Percentiles rank a stretch among this genome's conserved stretches.
Evolutionary conservation across 306 rosid species (phyloP).

Genomic region (Rosa rugosa): DNA sequence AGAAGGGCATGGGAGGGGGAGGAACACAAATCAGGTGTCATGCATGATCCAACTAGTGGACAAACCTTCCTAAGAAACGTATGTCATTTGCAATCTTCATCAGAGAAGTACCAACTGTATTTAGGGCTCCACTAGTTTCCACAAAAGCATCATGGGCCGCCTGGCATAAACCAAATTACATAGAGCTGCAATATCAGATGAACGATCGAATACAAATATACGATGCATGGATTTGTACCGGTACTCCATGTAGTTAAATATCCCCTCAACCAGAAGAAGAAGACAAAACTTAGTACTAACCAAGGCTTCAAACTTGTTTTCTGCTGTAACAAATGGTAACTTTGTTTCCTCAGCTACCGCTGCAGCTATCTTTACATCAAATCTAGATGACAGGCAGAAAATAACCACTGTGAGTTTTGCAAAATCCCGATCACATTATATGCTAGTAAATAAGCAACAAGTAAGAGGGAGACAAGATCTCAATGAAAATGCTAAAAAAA

Average conservation of each 20-base stretch:
- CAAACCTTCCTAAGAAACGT: slow-evolving; percentile 90
- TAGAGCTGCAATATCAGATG: slow-evolving; percentile 9
- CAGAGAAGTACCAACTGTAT: slow-evolving; percentile 80
- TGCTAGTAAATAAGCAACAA: neutral
- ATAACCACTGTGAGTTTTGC: slow-evolving; percentile 4
- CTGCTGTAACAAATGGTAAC: slow-evolving; percentile 91
- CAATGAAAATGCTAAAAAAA: neutral
- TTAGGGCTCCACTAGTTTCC: slow-evolving; percentile 86
- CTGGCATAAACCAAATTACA: slow-evolving; percentile 39
- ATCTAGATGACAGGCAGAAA: slow-evolving; percentile 50
- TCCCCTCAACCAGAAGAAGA: neutral
- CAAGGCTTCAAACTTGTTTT: slow-evolving; percentile 98
- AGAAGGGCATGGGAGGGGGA: neutral
- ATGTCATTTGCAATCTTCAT: slow-evolving; percentile 97
- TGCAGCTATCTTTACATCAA: slow-evolving; percentile 85
- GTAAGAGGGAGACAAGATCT: neutral
- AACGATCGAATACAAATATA: slow-evolving; percentile 3
- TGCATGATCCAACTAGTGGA: slow-evolving; percentile 13
- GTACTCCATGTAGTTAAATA: slow-evolving; percentile 20
- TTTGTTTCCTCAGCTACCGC: slow-evolving; percentile 93
- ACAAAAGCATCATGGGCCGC: slow-evolving; percentile 99
- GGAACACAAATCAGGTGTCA: neutral
- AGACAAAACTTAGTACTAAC: slow-evolving; percentile 42
- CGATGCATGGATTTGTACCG: slow-evolving; percentile 20
- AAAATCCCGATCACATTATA: neutral